Base-by-base conservation (phyloP, 371 early-diverging fungal genomes). In the Mucor ambiguus region DNA sequence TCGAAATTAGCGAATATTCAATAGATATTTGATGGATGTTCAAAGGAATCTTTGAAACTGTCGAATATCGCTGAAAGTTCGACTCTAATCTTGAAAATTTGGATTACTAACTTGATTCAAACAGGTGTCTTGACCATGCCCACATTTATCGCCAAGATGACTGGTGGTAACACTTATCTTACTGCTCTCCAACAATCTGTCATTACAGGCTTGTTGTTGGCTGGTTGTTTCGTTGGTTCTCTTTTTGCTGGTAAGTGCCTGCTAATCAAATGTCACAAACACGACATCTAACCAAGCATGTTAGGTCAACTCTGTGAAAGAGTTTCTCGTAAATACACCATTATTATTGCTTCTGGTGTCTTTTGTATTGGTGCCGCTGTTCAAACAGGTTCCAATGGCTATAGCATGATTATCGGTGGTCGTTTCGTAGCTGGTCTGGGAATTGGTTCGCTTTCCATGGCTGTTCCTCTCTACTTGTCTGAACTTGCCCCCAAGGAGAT, bases 391-490 rank as follows among this genome's bases (percentile, higher is more conserved):
- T 70, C 90, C 24, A 60, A 49, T 33, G 69, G 75, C 60, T 79
- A 83, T 58, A 85, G 72, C 35, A 74, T 85, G 79, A 84, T 92
- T 67, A 67, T 87, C 32, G 77, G 64, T 56, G 94, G 92, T 35
- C 89, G 96, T 38, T 82, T 88, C 55, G 64, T 94, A 33, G 84
- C 85, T 59, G 96, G 96, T 66, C 67, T 95, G 10, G 92, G 89
- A 63, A 82, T 93, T 46, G 97, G 97, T 73, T 77, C 89, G 43
- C 75, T 91, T 28, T 93, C 93, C 43, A 84, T 85, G 77, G 66
- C 74, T 57, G 82, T 80, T 12, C 87, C 87, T 56, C 73, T 85
- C 37, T 85, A 83, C 61, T 73, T 72, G 63, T 87, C 81, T 32
- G 86, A 86, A 74, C 60, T 87, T n/a, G 89, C 96, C 11, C 84